A percentile compares a stretch with the other conserved stretches of the same genome.
phyloP scores from a whole-genome alignment of 2,329 filamentous ascomycete genomes.

The Sclerotinia borealis region DNA sequence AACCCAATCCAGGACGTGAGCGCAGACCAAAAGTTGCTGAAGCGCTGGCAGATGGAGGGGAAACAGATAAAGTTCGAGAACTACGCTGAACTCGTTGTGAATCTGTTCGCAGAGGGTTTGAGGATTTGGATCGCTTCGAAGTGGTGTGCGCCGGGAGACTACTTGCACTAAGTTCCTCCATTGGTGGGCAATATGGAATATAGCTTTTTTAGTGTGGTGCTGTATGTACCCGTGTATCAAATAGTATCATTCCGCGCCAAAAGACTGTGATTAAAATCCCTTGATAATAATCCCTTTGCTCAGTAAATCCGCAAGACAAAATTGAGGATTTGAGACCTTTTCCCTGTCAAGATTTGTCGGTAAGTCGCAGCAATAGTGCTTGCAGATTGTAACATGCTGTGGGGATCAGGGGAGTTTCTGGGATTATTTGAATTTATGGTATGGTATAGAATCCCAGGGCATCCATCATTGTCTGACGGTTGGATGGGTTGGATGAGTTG shows the following conservation, averaged over 20 bases:
- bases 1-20: conserved; percentile 8
- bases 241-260: background rate
- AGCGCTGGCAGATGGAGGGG: conserved; percentile 8
- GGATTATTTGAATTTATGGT: background rate
- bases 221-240: background rate
- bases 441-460: background rate
- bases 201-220: background rate
- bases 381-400: conserved; percentile 19
- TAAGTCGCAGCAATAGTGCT: conserved; percentile 16
- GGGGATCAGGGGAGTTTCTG: conserved; percentile 6
- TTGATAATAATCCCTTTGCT: background rate
- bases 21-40: background rate
- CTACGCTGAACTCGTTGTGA: conserved; percentile 7
- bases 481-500: background rate
- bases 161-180: conserved; percentile 9
- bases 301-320: background rate
- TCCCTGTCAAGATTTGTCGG: conserved; percentile 18
- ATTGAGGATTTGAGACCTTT: conserved; percentile 8
- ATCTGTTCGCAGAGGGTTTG: conserved; percentile 7
- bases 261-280: background rate
- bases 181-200: conserved; percentile 12
- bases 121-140: conserved; percentile 10
- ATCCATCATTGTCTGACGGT: background rate
- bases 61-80: conserved; percentile 8
- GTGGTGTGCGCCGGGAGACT: conserved; percentile 11